Percentiles rank a stretch among this genome's conserved stretches.
These are phyloP conservation scores for Bondarzewia mesenterica DNA, from an alignment of 1,284 basidiomycete species.

Conservation along the genomic window DNA sequence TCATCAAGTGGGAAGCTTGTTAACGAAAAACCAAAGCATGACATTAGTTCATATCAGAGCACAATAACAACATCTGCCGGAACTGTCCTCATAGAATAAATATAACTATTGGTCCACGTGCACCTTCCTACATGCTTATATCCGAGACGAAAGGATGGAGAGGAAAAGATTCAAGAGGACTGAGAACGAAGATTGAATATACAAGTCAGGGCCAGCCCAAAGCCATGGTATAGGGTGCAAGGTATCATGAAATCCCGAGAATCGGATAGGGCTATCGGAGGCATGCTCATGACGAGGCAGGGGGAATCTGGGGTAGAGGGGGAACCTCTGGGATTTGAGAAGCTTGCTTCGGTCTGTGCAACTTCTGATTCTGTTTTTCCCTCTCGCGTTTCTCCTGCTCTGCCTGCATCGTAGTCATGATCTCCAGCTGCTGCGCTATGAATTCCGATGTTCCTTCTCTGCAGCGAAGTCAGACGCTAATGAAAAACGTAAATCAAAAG, in stretches of 20 bases:
- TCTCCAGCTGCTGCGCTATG: slow-evolving; percentile 80
- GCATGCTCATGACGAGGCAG: slow-evolving; percentile 2
- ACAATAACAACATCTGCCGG: background rate
- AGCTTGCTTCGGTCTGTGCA: slow-evolving; percentile 22
- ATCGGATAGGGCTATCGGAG: background rate
- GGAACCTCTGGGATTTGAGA: slow-evolving; percentile 15
- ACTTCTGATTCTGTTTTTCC: slow-evolving; percentile 46
- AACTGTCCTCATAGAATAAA: background rate
- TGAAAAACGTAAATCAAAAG: background rate
- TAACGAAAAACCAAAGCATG: background rate
- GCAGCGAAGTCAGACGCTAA: slow-evolving; percentile 1
- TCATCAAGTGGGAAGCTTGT: background rate
- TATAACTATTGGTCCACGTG: slow-evolving; percentile 3
- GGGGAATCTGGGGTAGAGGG: slow-evolving; percentile 16
- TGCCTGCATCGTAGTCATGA: slow-evolving; percentile 65
- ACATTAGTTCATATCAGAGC: background rate
- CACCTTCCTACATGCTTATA: slow-evolving; percentile 1
- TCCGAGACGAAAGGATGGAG: background rate
- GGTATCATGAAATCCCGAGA: slow-evolving; percentile 10
- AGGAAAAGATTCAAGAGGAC: background rate
- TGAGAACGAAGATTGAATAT: background rate
- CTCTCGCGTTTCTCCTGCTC: slow-evolving; percentile 60
- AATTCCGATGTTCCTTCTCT: slow-evolving; percentile 83
- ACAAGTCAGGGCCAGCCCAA: background rate
- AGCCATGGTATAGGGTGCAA: slow-evolving; percentile 7